A percentile compares a stretch with the other conserved stretches of the same genome.
Conservation (phyloP, 78 protist genomes). For the Dictyostelium discoideum region dicty_2.7 NC_007091.3:918001-918500, state of each 20-base stretch:
- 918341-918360: background rate
- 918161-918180: conserved; percentile 17
- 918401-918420: conserved; percentile 26
- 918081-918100: background rate
- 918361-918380: conserved; percentile 13
- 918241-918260: background rate
- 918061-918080: conserved; percentile 5
- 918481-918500: background rate
- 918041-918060: conserved; percentile 15
- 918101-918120: background rate
- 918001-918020: background rate
- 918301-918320: background rate
- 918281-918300: conserved; percentile 25
- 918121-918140: conserved; percentile 24
- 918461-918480: background rate
- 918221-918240: background rate
- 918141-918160: background rate
- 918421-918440: background rate
- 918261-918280: background rate
- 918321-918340: background rate
- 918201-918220: background rate
- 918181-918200: conserved; percentile 59
- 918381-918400: conserved; percentile 12
- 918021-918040: background rate
- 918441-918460: conserved; percentile 19